Conservation (phyloP, 2,329 filamentous ascomycete genomes). For the Periconia sp. region DNA sequence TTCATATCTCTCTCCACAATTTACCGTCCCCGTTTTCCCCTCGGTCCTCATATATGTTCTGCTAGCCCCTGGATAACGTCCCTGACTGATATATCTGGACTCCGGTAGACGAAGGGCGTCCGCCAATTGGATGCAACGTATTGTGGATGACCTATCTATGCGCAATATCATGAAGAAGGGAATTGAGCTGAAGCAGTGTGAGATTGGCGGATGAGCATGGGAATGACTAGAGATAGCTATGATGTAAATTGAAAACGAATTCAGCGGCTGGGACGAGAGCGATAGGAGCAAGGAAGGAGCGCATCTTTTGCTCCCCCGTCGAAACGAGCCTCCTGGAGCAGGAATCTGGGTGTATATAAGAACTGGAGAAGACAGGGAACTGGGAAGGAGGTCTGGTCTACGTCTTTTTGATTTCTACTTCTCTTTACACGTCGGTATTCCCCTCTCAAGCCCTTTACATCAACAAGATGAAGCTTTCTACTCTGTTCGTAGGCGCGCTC, state of each 20-base stretch:
- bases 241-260: background rate
- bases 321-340: too few species aligned
- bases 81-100: background rate
- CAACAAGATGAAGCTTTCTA: constrained; percentile 28
- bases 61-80: constrained; percentile 1
- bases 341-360: background rate
- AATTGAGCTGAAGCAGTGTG: background rate
- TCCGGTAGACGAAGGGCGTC: background rate
- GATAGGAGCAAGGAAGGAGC: too few species aligned
- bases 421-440: background rate
- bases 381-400: too few species aligned
- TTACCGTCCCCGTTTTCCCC: constrained; percentile 1
- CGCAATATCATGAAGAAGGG: constrained; percentile 5
- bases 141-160: constrained; percentile 7
- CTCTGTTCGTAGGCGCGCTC: constrained; percentile 14
- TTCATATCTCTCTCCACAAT: constrained; percentile 2
- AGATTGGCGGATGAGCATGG: background rate
- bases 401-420: background rate
- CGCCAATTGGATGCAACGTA: constrained; percentile 4
- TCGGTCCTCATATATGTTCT: background rate
- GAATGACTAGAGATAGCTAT: background rate
- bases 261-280: too few species aligned
- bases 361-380: background rate
- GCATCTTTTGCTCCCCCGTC: too few species aligned
- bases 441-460: background rate